Percentiles rank a stretch among this genome's conserved stretches.
Conservation (phyloP, 1,139 yeast species). For the Pichia sp. region DNA sequence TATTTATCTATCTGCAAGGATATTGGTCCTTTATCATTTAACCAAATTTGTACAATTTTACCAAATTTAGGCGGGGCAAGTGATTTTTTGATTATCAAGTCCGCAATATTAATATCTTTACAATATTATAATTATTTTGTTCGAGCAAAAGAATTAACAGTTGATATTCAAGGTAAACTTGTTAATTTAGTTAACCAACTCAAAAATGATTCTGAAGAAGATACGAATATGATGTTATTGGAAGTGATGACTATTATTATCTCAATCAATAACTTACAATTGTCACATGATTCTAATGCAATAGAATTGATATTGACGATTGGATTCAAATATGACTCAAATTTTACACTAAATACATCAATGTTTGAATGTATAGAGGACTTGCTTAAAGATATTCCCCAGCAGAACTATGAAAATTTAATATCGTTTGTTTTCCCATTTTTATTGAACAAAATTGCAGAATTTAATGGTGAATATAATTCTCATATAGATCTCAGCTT, state of each 20-base stretch:
- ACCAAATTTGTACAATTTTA: constrained; percentile 28
- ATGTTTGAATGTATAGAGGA: constrained; percentile 55
- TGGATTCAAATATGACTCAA: constrained; percentile 70
- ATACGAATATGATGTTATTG: constrained; percentile 68
- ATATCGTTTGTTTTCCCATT: constrained; percentile 51
- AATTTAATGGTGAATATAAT: constrained; percentile 37
- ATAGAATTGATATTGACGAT: constrained; percentile 56
- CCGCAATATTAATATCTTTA: constrained; percentile 47
- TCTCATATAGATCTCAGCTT: constrained; percentile 61
- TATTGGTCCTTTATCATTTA: constrained; percentile 37
- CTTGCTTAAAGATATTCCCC: constrained; percentile 44
- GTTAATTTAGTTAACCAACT: constrained; percentile 39
- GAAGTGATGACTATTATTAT: constrained; percentile 61
- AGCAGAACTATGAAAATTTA: constrained; percentile 40
- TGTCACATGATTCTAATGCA: constrained; percentile 36
- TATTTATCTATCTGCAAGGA: constrained; percentile 36
- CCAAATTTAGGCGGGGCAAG: constrained; percentile 19
- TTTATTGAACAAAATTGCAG: constrained; percentile 37
- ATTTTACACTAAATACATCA: constrained; percentile 54
- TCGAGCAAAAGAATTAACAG: constrained; percentile 22
- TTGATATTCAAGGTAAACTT: constrained; percentile 33
- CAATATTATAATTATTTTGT: constrained; percentile 49
- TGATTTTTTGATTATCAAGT: constrained; percentile 32
- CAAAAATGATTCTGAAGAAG: constrained; percentile 69
- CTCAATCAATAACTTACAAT: constrained; percentile 35